Evolutionary conservation across 192 early-diverging fungal genomes (phyloP), one percentile per base, ranked within the genome.

Genomic region (Thamnidium elegans): DNA sequence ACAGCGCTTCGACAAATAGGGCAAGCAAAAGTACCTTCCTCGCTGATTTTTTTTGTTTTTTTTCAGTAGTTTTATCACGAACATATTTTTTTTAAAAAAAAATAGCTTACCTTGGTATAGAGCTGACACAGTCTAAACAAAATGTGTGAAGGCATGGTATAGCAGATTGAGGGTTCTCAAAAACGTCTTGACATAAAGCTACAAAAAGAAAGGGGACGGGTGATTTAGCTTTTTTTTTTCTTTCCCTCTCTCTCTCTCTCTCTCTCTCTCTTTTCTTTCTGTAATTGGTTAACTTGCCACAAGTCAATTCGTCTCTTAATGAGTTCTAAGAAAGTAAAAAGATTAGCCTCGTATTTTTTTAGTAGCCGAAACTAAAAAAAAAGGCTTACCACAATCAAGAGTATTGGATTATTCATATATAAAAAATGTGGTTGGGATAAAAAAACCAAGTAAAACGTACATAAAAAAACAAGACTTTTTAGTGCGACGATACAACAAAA

Each of bases 101-200:
- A 13, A n/a, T n/a, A 3, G 4, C 8, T 1, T 30, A 26, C 34
- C 19, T 34, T 32, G 31, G 31, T 34, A 32, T 17, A 23, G 34
- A 34, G n/a, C 31, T 32, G 34, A 58, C 34, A 58, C 56, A 58
- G 19, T 58, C 56, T 21, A 21, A 43, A 21, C 56, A 58, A 26
- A 43, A 58, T 23, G 34, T 58, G 13, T 58, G 56, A 20, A 58
- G 39, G 14, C 56, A 58, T 14, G 56, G 56, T 19, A 58, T 39
- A 11, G 42, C 9, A 23, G 56, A 17, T 6, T 23, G 20, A 15
- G 56, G 56, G 4, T 58, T 19, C 10, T 1, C 39, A 20, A 44
- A 58, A 14, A 45, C 19, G 34, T 58, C 56, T 58, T 32, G 56
- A 23, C 56, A 58, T 23, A 58, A 30, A 13, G 56, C 56, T 58